Conservation (phyloP, 2,329 filamentous ascomycete genomes). For the Colletotrichum sp. region DNA sequence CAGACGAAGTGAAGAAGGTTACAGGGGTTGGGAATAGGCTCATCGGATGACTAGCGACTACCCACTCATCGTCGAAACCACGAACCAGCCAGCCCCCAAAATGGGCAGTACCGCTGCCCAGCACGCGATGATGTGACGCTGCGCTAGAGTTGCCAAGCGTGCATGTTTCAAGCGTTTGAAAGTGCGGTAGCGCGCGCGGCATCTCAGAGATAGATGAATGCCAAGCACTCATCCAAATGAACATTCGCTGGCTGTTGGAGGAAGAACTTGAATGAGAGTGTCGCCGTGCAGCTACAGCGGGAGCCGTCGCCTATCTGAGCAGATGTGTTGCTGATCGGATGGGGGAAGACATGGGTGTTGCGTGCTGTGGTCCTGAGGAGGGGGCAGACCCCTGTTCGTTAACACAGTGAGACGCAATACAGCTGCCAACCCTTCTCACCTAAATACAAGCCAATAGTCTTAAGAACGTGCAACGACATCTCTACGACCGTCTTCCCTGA, state of each 20-base stretch:
- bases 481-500: neutral
- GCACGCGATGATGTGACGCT: neutral
- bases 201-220: conserved; percentile 4
- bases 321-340: neutral
- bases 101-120: neutral
- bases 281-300: neutral
- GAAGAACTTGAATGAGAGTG: conserved; percentile 6
- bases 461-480: neutral
- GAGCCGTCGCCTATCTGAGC: neutral
- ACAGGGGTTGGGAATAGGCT: conserved; percentile 16
- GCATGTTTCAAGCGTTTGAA: neutral
- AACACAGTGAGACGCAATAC: neutral
- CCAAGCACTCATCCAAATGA: neutral
- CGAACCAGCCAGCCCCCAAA: neutral
- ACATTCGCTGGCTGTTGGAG: conserved; percentile 1
- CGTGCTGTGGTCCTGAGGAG: neutral
- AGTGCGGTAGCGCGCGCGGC: neutral
- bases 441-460: neutral
- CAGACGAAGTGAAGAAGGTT: neutral
- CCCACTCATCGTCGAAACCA: neutral
- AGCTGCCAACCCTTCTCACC: neutral
- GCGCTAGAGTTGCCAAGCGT: neutral
- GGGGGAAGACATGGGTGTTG: neutral
- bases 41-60: conserved; percentile 1
- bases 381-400: neutral